Percentiles rank a stretch among this genome's conserved stretches.
phyloP scores from a whole-genome alignment of 352 stramenopile genomes.

The Paralagenidium karlingii region DNA sequence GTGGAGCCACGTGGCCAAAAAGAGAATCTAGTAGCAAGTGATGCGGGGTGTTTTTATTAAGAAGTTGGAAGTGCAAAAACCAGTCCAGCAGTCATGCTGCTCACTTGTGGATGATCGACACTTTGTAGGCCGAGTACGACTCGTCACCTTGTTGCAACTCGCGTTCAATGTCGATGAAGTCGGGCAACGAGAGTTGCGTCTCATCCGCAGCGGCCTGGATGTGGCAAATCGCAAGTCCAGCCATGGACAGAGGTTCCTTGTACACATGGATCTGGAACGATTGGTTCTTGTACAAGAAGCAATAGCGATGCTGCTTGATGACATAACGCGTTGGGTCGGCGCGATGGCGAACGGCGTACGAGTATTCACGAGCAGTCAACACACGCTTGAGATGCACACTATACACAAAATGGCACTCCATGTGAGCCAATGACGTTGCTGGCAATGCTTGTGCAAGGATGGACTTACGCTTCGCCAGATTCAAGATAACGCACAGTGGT shows the following conservation, averaged over 20 bases:
- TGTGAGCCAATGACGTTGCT: no score
- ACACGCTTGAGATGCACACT: slow-evolving; percentile 78
- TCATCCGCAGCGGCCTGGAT: slow-evolving; percentile 54
- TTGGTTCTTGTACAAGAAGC: slow-evolving; percentile 78
- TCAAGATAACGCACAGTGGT: slow-evolving; percentile 73
- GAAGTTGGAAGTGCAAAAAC: neutral
- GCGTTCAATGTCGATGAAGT: slow-evolving; percentile 58
- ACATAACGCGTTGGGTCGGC: slow-evolving; percentile 47
- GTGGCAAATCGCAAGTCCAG: slow-evolving; percentile 52
- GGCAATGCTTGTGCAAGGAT: neutral
- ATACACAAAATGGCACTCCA: neutral
- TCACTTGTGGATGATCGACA: slow-evolving; percentile 32
- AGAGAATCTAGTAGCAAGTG: no score
- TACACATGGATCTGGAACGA: slow-evolving; percentile 82
- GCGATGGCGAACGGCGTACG: slow-evolving; percentile 71
- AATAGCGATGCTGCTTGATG: slow-evolving; percentile 83
- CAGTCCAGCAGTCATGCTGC: no score
- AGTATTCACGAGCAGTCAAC: slow-evolving; percentile 69
- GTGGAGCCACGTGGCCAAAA: no score
- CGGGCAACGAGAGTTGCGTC: slow-evolving; percentile 42
- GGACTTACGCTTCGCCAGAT: slow-evolving; percentile 57
- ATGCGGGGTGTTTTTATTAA: no score
- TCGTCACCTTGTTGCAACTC: slow-evolving; percentile 43
- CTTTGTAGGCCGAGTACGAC: slow-evolving; percentile 69
- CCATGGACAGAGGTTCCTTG: slow-evolving; percentile 58